Conservation (phyloP, 2,329 filamentous ascomycete species). For the Colletotrichum tofieldiae region DNA sequence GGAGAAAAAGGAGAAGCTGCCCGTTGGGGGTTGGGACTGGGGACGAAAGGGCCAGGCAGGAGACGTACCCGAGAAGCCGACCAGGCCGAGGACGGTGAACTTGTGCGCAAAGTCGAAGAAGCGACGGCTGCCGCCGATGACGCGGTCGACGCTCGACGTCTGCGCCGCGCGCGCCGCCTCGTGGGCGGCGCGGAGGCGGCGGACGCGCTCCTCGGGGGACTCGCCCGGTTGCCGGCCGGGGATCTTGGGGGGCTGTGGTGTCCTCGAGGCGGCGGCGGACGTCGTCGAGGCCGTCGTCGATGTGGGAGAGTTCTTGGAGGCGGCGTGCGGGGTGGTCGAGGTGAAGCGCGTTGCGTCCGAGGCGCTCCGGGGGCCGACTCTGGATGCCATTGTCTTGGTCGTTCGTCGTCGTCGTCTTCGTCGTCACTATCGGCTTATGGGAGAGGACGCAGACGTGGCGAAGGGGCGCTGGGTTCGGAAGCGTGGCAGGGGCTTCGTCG, state of each 20-base stretch:
- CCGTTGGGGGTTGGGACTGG: not conserved
- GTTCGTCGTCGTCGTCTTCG: not conserved
- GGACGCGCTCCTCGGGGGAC: constrained; percentile 79
- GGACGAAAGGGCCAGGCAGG: not conserved
- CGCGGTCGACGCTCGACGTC: constrained; percentile 66
- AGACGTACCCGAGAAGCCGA: constrained; percentile 69
- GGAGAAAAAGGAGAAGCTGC: too few species aligned
- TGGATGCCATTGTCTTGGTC: constrained; percentile 57
- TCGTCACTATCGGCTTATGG: not conserved
- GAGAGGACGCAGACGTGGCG: not conserved
- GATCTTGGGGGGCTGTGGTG: constrained; percentile 29
- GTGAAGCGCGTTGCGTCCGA: constrained; percentile 84
- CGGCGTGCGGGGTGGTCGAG: constrained; percentile 73
- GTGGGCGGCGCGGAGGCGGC: constrained; percentile 77
- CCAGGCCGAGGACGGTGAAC: constrained; percentile 68
- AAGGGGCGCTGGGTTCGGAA: not conserved
- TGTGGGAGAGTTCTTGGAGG: constrained; percentile 69
- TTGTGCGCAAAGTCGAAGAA: constrained; percentile 71
- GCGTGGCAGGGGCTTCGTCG: not conserved
- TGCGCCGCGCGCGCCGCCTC: constrained; percentile 75
- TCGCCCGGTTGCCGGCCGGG: constrained; percentile 60
- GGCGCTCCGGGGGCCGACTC: constrained; percentile 75
- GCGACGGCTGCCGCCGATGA: constrained; percentile 64
- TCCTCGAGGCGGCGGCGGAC: constrained; percentile 43
- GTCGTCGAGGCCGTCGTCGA: constrained; percentile 47